Percentiles rank a stretch among this genome's conserved stretches.
phyloP scores from a whole-genome alignment of 305 asterid genomes.

The Plantago lanceolata region DNA sequence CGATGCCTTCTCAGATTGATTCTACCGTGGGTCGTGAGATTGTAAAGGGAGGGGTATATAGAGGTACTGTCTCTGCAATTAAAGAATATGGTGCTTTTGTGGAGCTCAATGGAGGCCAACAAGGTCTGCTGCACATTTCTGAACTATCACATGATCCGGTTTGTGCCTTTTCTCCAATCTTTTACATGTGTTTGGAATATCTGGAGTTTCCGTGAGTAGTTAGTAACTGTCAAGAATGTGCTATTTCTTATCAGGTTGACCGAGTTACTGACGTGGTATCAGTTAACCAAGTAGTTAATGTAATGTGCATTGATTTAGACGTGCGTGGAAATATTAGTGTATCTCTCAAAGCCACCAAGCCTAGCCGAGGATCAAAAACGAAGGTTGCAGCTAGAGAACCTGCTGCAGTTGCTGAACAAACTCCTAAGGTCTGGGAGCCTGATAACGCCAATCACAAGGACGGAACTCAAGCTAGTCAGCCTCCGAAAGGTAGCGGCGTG shows the following conservation, averaged over 20 bases:
- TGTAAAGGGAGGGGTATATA: constrained; percentile 72
- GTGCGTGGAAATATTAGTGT: constrained; percentile 79
- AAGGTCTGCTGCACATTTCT: constrained; percentile 88
- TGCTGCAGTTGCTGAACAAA: constrained; percentile 27
- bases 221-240: constrained; percentile 19
- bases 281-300: constrained; percentile 63
- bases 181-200: constrained; percentile 16
- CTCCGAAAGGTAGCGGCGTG: constrained; percentile 22
- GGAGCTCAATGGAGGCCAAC: constrained; percentile 97
- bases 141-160: constrained; percentile 87
- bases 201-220: constrained; percentile 8
- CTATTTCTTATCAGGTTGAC: constrained; percentile 51
- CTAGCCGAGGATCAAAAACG: constrained; percentile 37
- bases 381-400: constrained; percentile 27
- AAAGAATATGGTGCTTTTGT: constrained; percentile 98
- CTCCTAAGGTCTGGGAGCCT: constrained; percentile 39
- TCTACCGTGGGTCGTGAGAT: constrained; percentile 80
- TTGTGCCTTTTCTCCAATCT: constrained; percentile 17
- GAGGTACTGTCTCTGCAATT: constrained; percentile 64
- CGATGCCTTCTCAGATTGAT: constrained; percentile 53
- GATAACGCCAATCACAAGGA: constrained; percentile 26
- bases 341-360: constrained; percentile 77
- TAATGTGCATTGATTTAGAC: constrained; percentile 90
- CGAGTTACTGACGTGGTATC: constrained; percentile 76
- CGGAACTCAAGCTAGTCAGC: constrained; percentile 42